Conservation (phyloP, 1,139 yeast genomes). For the Lodderomyces beijingensis region DNA sequence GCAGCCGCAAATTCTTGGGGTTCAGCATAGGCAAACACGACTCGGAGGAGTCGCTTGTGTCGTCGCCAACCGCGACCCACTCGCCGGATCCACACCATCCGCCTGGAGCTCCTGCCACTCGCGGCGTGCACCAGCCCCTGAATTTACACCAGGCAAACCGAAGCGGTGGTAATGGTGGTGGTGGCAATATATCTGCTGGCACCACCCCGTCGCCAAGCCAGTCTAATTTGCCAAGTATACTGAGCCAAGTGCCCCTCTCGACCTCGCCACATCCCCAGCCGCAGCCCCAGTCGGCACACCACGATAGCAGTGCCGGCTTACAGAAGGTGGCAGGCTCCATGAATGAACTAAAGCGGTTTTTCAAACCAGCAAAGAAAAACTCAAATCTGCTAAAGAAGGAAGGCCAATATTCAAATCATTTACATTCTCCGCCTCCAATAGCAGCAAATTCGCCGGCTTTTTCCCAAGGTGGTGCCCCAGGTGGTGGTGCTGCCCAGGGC, state of each 20-base stretch:
- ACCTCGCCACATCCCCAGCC: not conserved
- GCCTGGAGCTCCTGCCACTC: conserved; percentile 6
- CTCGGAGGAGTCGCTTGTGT: conserved; percentile 27
- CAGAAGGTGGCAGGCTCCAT: conserved; percentile 19
- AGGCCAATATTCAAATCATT: conserved; percentile 22
- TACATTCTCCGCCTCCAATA: conserved; percentile 30
- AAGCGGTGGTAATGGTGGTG: conserved; percentile 1
- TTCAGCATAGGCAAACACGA: conserved; percentile 39
- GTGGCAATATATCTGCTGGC: too few species aligned
- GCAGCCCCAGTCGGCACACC: conserved; percentile 3
- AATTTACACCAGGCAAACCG: conserved; percentile 2
- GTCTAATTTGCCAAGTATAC: conserved; percentile 5
- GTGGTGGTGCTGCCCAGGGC: conserved; percentile 1
- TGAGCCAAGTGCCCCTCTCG: conserved; percentile 3
- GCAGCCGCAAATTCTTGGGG: conserved; percentile 30
- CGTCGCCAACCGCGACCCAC: conserved; percentile 29
- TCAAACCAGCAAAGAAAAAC: conserved; percentile 35
- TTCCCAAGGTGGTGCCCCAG: not conserved
- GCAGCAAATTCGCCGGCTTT: not conserved
- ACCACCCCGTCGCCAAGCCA: conserved; percentile 12
- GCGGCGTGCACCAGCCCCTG: conserved; percentile 7
- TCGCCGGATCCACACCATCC: conserved; percentile 20
- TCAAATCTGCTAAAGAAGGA: conserved; percentile 16
- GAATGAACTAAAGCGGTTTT: conserved; percentile 40
- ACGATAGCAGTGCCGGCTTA: not conserved